Evolutionary conservation across 345 rosid species (phyloP).

Genomic region (Eutrema heterophyllum): DNA sequence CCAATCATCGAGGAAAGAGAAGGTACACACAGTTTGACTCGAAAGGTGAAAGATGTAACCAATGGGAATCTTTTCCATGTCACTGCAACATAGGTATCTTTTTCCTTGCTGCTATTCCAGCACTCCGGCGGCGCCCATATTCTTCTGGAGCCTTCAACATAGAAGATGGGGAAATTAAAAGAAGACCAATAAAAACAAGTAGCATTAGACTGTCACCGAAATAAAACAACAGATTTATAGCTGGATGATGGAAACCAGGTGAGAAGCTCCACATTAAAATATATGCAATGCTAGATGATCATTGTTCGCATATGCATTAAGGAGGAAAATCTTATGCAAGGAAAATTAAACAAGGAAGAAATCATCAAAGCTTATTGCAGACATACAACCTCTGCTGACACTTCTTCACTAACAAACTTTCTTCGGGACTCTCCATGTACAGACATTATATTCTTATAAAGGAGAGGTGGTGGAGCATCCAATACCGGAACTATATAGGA

Average conservation of each 20-base stretch:
- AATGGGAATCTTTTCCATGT: constrained; percentile 45
- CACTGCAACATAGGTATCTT: constrained; percentile 37
- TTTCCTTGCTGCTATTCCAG: constrained; percentile 63
- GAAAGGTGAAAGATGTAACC: constrained; percentile 24
- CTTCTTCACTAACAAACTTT: constrained; percentile 63
- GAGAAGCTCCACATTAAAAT: not conserved
- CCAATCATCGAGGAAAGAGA: constrained; percentile 56
- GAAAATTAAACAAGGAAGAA: too few species aligned
- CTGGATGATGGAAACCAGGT: not conserved
- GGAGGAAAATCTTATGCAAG: not conserved
- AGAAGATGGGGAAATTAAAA: constrained; percentile 8
- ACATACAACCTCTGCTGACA: constrained; percentile 52
- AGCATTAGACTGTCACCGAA: not conserved
- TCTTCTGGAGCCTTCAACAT: constrained; percentile 49
- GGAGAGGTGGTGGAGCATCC: constrained; percentile 66
- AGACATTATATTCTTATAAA: constrained; percentile 51
- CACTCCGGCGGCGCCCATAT: constrained; percentile 71
- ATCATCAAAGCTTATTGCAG: not conserved
- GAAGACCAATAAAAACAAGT: constrained; percentile 15
- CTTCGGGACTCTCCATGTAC: constrained; percentile 56
- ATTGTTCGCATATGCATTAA: not conserved
- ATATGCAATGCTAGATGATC: not conserved
- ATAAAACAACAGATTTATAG: not conserved
- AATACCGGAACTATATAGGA: constrained; percentile 50
- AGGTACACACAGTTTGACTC: constrained; percentile 43